These are phyloP conservation scores for Pseudogymnoascus sp. DNA, from an alignment of 2,329 filamentous ascomycete genomes.

Conservation along the genomic window DNA sequence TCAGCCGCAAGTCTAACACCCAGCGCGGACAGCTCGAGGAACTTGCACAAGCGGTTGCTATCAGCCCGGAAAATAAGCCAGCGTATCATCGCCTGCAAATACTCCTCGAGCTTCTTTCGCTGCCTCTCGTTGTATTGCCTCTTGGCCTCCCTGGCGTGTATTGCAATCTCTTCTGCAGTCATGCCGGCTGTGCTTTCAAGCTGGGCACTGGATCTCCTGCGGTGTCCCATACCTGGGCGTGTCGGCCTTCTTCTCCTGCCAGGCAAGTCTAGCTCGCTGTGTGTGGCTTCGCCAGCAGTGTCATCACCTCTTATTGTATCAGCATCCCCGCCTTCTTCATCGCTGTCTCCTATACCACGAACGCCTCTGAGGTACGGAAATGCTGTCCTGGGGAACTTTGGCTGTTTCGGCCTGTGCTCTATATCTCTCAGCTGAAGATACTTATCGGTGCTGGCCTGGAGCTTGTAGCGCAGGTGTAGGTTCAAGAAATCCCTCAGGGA, in stretches of 20 bases:
- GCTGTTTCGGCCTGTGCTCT: constrained; percentile 69
- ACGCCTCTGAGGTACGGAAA: constrained; percentile 85
- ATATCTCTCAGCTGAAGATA: constrained; percentile 65
- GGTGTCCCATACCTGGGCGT: constrained; percentile 39
- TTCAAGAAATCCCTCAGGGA: constrained; percentile 87
- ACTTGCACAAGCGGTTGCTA: constrained; percentile 92
- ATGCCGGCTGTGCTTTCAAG: constrained; percentile 26
- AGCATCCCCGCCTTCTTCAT: constrained; percentile 58
- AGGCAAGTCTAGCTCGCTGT: constrained; percentile 59
- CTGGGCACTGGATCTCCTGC: constrained; percentile 47
- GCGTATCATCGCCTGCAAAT: constrained; percentile 87
- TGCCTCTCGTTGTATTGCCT: constrained; percentile 69
- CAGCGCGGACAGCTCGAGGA: constrained; percentile 87
- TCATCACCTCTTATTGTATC: constrained; percentile 32
- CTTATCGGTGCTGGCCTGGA: constrained; percentile 76
- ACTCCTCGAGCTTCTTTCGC: constrained; percentile 77
- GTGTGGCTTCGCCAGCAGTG: constrained; percentile 56
- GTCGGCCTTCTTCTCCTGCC: background rate
- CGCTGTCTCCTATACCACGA: constrained; percentile 69
- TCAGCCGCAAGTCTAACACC: constrained; percentile 91
- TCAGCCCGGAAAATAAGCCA: constrained; percentile 96
- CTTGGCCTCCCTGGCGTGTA: constrained; percentile 17
- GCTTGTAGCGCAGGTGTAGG: constrained; percentile 87
- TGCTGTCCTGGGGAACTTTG: constrained; percentile 80
- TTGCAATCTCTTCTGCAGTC: constrained; percentile 16